phyloP scores from a whole-genome alignment of 2,329 filamentous ascomycete genomes.

The Cryphonectria parasitica region DNA sequence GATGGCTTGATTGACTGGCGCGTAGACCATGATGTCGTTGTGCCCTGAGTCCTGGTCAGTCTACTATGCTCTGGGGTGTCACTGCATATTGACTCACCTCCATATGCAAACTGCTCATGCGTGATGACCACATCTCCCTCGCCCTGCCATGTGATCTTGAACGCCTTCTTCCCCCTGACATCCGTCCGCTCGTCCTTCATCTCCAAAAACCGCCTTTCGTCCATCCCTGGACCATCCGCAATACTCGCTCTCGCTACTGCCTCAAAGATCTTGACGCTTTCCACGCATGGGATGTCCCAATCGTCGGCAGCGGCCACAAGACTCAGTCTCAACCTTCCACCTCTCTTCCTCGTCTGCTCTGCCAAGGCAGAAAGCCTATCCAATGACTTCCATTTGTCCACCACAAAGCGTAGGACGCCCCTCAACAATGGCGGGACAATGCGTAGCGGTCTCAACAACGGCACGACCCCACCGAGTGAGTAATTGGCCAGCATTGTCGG shows the following conservation, averaged over 20 bases:
- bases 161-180: constrained; percentile 49
- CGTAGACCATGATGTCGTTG: constrained; percentile 69
- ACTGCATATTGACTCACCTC: constrained; percentile 48
- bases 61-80: neutral
- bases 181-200: constrained; percentile 51
- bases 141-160: constrained; percentile 50
- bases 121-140: constrained; percentile 53
- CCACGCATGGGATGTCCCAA: constrained; percentile 76
- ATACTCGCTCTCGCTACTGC: constrained; percentile 59
- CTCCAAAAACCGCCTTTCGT: constrained; percentile 38
- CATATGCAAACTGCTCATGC: constrained; percentile 58
- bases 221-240: constrained; percentile 43
- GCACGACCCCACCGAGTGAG: constrained; percentile 75
- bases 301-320: constrained; percentile 84
- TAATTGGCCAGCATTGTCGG: constrained; percentile 76
- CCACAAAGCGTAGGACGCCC: constrained; percentile 64
- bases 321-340: constrained; percentile 60
- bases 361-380: constrained; percentile 65
- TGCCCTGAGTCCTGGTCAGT: constrained; percentile 56
- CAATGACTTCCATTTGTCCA: constrained; percentile 82
- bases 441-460: constrained; percentile 75
- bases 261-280: constrained; percentile 67
- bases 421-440: constrained; percentile 66
- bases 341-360: constrained; percentile 51
- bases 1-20: constrained; percentile 66